Evolutionary conservation across 306 rosid species (phyloP), one percentile per base, ranked within the genome.

Genomic region (Urtica urens): DNA sequence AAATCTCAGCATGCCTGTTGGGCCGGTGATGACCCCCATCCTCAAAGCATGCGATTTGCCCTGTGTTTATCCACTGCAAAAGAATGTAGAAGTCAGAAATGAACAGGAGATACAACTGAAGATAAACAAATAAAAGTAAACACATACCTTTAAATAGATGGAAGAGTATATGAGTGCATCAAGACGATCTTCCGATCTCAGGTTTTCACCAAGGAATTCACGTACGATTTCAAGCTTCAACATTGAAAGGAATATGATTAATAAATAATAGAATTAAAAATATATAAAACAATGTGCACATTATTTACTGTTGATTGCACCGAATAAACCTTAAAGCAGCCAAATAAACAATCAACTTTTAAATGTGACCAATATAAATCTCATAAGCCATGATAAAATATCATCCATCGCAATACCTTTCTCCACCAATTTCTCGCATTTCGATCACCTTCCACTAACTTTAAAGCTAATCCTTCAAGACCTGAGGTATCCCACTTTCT

Each of bases 21-120:
- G 99, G 99, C 33, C 99, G 81, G 59, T 75, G 79, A 74, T 90
- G 99, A 68, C 95, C 95, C 37, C 99, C 99, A 73, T 30, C 99
- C 75, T 90, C 99, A 71, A 81, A 79, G 66, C 99, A 90, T 55
- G 95, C 68, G 66, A 90, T 90, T 63, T 90, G 99, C 46, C 99
- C 99, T 19, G 87, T 90, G 73, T 90, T 90, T 75, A 85, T 85
- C 99, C 99, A 90, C 95, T 90, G 87, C 78, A 77, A 44, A 64
- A 67, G 56, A 58, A 62, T n/a, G 58, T 60, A 57, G 34, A 51
- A 33, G 26, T 62, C 49, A 71, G 57, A 71, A 64, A 43, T 41
- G n/a, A n/a, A n/a, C n/a, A n/a, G n/a, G n/a, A n/a, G n/a, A n/a
- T n/a, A n/a, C n/a, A n/a, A n/a, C n/a, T n/a, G n/a, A n/a, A n/a